phyloP scores from a whole-genome alignment of 2,329 filamentous ascomycete genomes.

The Fusarium liriodendri region DNA sequence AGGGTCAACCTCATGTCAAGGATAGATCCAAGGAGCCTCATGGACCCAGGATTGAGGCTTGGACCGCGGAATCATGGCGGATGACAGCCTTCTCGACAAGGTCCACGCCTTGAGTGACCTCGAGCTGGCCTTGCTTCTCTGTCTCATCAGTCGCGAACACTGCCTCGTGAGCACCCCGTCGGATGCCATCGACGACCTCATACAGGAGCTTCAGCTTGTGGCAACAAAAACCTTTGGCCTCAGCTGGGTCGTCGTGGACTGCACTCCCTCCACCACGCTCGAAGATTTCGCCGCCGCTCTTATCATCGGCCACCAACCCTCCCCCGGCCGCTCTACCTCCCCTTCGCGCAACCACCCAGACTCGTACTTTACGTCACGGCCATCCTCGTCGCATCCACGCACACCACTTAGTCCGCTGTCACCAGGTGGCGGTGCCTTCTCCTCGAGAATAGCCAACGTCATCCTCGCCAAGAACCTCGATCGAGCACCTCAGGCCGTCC shows the following conservation, averaged over 20 bases:
- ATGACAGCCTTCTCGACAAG: conserved; percentile 71
- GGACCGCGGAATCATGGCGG: conserved; percentile 63
- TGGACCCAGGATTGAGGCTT: conserved; percentile 39
- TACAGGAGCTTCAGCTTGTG: conserved; percentile 79
- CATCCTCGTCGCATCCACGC: conserved; percentile 37
- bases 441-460: conserved; percentile 77
- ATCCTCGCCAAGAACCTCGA: conserved; percentile 86
- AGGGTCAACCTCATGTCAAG: conserved; percentile 6
- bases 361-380: conserved; percentile 46
- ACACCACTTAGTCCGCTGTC: conserved; percentile 45
- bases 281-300: conserved; percentile 84
- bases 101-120: conserved; percentile 86
- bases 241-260: conserved; percentile 76
- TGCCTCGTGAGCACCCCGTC: conserved; percentile 84
- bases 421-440: conserved; percentile 35
- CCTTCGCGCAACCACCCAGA: conserved; percentile 41
- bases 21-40: conserved; percentile 29
- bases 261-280: conserved; percentile 77
- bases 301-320: conserved; percentile 55
- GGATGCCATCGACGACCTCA: conserved; percentile 72
- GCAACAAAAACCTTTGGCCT: conserved; percentile 79
- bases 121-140: conserved; percentile 86
- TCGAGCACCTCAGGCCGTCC: conserved; percentile 76
- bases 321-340: conserved; percentile 42
- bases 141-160: conserved; percentile 84